phyloP scores from a whole-genome alignment of 371 early-diverging fungal species.

The Vittaforma corneae region DNA sequence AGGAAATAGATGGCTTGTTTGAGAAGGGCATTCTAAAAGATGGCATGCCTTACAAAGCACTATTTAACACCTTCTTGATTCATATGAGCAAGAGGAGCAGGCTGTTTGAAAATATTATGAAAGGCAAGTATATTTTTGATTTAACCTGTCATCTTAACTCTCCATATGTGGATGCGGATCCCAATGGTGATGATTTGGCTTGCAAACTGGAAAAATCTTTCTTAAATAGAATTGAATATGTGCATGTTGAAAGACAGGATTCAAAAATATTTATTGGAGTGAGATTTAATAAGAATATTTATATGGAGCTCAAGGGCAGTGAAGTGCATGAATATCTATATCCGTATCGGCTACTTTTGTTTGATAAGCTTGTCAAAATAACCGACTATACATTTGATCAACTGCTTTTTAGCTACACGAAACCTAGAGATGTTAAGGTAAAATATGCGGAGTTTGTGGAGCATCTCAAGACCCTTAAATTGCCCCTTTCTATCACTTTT shows the following conservation, averaged over 20 bases:
- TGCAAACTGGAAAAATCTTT: not conserved
- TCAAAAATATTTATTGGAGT: slow-evolving; percentile 28
- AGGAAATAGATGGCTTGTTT: slow-evolving; percentile 15
- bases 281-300: slow-evolving; percentile 10
- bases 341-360: slow-evolving; percentile 2
- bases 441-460: slow-evolving; percentile 21
- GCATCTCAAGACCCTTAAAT: slow-evolving; percentile 21
- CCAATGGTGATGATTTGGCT: not conserved
- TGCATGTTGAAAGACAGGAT: slow-evolving; percentile 1
- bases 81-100: not conserved
- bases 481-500: slow-evolving; percentile 33
- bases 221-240: slow-evolving; percentile 18
- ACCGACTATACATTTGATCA: not conserved
- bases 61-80: slow-evolving; percentile 19
- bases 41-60: slow-evolving; percentile 9
- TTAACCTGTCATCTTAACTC: slow-evolving; percentile 7
- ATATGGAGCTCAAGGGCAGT: not conserved
- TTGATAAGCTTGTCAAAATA: not conserved
- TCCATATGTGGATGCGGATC: not conserved
- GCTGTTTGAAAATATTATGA: slow-evolving; percentile 20
- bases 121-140: slow-evolving; percentile 25
- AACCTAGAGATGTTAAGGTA: slow-evolving; percentile 8
- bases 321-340: slow-evolving; percentile 21
- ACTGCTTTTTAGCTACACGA: not conserved
- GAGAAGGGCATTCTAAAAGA: slow-evolving; percentile 22